Evolutionary conservation across 2,329 filamentous ascomycete genomes (phyloP).

Genomic region (Nannizziopsis barbatae): DNA sequence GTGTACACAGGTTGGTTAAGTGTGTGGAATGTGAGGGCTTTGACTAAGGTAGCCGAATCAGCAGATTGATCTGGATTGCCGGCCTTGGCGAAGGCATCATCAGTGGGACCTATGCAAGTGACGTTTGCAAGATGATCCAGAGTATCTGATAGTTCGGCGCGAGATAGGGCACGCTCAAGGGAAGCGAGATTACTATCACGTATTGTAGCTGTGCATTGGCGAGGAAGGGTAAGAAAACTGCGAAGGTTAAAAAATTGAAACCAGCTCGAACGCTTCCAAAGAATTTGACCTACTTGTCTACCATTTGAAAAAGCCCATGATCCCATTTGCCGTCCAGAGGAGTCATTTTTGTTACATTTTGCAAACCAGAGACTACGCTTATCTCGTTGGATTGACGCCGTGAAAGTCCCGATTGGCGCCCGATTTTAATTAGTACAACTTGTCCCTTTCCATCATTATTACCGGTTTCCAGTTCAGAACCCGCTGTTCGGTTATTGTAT

Average conservation of each 20-base stretch:
- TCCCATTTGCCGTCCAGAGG: conserved; percentile 9
- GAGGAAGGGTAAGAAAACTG: conserved; percentile 10
- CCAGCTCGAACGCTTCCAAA: not conserved
- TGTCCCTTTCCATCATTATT: conserved; percentile 1
- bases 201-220: conserved; percentile 8
- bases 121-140: conserved; percentile 10
- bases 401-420: not conserved
- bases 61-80: conserved; percentile 7
- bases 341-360: conserved; percentile 3
- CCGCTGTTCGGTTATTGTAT: conserved; percentile 10
- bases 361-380: conserved; percentile 8
- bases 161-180: conserved; percentile 4
- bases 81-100: conserved; percentile 4
- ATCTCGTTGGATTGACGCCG: conserved; percentile 6
- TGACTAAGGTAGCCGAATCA: not conserved
- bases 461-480: not conserved
- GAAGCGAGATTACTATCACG: conserved; percentile 5
- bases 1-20: conserved; percentile 11
- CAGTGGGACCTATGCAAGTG: conserved; percentile 9
- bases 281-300: conserved; percentile 7
- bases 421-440: conserved; percentile 5
- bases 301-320: conserved; percentile 11
- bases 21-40: conserved; percentile 12
- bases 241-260: not conserved
- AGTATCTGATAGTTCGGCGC: conserved; percentile 1